These are phyloP conservation scores for Colletotrichum australisinense DNA, from an alignment of 2,329 filamentous ascomycete species.

Conservation along the genomic window DNA sequence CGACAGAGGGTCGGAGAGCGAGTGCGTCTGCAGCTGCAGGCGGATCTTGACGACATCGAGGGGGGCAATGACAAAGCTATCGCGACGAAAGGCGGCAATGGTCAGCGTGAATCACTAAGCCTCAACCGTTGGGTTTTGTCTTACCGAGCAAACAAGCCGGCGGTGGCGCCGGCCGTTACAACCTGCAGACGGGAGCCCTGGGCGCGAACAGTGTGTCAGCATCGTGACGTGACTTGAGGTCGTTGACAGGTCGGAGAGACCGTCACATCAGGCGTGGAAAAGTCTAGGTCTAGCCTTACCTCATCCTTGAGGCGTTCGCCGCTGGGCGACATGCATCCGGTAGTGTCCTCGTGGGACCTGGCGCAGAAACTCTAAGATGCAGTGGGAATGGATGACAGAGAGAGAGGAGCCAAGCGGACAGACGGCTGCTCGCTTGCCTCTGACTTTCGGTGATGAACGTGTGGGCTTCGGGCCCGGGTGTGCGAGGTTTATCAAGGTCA, in stretches of 20 bases:
- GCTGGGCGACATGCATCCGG: conserved; percentile 50
- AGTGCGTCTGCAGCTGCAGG: conserved; percentile 91
- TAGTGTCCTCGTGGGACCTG: conserved; percentile 36
- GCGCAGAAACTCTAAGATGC: conserved; percentile 3
- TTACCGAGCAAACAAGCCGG: conserved; percentile 89
- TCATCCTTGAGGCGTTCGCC: conserved; percentile 67
- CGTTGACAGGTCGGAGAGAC: conserved; percentile 4
- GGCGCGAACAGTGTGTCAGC: conserved; percentile 25
- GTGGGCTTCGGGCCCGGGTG: conserved; percentile 27
- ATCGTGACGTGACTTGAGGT: conserved; percentile 12
- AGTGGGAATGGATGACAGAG: conserved; percentile 4
- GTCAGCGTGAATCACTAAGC: conserved; percentile 34
- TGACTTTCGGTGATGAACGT: conserved; percentile 18
- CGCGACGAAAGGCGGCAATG: background rate
- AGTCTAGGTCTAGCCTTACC: conserved; percentile 47
- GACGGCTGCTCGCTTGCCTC: background rate
- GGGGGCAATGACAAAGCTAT: conserved; percentile 90
- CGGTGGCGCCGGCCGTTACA: conserved; percentile 67
- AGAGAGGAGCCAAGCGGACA: background rate
- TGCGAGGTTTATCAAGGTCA: conserved; percentile 26
- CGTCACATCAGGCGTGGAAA: conserved; percentile 3
- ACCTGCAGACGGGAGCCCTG: conserved; percentile 69
- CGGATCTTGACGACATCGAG: conserved; percentile 99
- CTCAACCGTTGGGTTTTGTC: conserved; percentile 28
- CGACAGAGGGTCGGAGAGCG: conserved; percentile 78